Conservation (phyloP, 2,329 filamentous ascomycete genomes). For the Fonsecaea pugnacius region DNA sequence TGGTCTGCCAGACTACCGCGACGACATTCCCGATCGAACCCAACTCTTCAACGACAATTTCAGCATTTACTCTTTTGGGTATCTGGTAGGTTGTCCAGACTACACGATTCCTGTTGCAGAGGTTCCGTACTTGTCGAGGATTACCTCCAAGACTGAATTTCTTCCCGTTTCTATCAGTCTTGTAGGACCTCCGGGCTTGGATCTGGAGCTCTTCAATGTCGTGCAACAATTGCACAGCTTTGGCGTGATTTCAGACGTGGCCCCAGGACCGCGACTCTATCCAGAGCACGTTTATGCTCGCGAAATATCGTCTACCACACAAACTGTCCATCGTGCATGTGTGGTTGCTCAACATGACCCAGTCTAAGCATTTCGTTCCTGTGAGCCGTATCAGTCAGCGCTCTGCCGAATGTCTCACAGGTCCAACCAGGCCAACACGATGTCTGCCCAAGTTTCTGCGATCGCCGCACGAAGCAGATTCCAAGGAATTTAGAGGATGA, state of each 20-base stretch:
- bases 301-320: background rate
- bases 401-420: background rate
- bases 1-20: conserved; percentile 32
- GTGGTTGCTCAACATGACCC: background rate
- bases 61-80: conserved; percentile 43
- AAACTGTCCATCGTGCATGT: background rate
- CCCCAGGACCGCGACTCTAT: conserved; percentile 28
- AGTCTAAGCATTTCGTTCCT: background rate
- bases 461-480: background rate
- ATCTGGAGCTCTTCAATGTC: conserved; percentile 39
- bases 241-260: conserved; percentile 29
- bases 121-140: conserved; percentile 38
- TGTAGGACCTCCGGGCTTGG: conserved; percentile 41
- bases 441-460: background rate
- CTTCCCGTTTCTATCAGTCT: conserved; percentile 44
- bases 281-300: background rate
- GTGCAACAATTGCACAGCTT: conserved; percentile 27
- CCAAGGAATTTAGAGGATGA: background rate
- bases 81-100: conserved; percentile 47
- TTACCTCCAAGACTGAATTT: conserved; percentile 40
- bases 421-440: background rate
- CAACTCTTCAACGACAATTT: conserved; percentile 53
- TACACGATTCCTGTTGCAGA: conserved; percentile 52
- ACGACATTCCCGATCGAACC: conserved; percentile 26
- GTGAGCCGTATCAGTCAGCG: background rate